Conservation (phyloP, 371 early-diverging fungal genomes). For the Circinella minor region DNA sequence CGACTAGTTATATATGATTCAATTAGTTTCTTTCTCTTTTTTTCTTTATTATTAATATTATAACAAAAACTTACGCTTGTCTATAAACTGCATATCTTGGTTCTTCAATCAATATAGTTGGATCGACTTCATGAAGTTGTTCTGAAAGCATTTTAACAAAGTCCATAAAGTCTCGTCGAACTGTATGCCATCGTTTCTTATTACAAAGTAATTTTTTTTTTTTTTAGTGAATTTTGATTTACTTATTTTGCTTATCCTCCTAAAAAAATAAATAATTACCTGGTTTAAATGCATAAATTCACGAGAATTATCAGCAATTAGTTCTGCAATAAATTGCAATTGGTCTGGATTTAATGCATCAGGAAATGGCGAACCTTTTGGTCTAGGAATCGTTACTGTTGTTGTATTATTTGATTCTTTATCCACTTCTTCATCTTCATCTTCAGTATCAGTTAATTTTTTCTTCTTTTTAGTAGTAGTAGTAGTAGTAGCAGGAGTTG, state of each 20-base stretch:
- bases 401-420: slow-evolving; percentile 14
- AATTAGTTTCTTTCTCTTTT: not conserved
- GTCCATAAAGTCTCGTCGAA: slow-evolving; percentile 55
- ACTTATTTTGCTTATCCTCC: not conserved
- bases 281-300: slow-evolving; percentile 51
- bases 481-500: not conserved
- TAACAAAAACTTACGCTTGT: slow-evolving; percentile 39
- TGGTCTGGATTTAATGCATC: slow-evolving; percentile 59
- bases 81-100: slow-evolving; percentile 57
- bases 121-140: slow-evolving; percentile 51
- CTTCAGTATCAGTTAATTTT: not conserved
- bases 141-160: slow-evolving; percentile 50
- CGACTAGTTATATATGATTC: slow-evolving; percentile 33
- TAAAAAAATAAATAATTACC: slow-evolving; percentile 14
- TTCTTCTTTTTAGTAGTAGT: not conserved
- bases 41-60: not conserved
- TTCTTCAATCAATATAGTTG: slow-evolving; percentile 46
- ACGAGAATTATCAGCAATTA: slow-evolving; percentile 57
- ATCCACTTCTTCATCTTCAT: no score
- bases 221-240: not conserved
- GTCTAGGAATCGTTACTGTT: slow-evolving; percentile 38
- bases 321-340: slow-evolving; percentile 52
- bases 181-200: slow-evolving; percentile 41
- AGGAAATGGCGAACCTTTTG: slow-evolving; percentile 50
- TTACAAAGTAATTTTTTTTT: not conserved